Percentiles rank a stretch among this genome's conserved stretches.
Conservation (phyloP, 371 early-diverging fungal species). For the Globomyces sp. region DNA sequence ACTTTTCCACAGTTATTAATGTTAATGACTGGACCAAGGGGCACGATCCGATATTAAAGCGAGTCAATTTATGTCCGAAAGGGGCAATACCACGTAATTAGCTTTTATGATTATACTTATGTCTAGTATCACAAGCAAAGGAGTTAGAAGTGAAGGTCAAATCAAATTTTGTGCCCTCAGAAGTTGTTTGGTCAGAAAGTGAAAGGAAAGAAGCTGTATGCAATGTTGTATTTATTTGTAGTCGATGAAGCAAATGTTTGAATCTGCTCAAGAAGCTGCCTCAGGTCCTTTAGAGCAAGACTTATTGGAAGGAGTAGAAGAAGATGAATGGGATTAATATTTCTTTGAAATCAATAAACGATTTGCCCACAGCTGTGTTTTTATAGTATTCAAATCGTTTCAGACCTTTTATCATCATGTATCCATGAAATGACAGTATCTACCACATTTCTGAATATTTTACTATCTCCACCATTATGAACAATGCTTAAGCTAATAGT, state of each 20-base stretch:
- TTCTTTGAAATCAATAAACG: no score
- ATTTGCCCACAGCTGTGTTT: no score
- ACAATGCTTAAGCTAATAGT: no score
- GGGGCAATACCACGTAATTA: constrained; percentile 56
- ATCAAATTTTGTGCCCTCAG: constrained; percentile 40
- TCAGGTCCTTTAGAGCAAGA: constrained; percentile 37
- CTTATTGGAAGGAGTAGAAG: constrained; percentile 47
- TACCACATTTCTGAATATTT: no score
- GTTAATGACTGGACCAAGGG: constrained; percentile 56
- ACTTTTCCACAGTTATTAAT: constrained; percentile 52
- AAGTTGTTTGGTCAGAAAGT: constrained; percentile 36
- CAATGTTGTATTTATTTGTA: constrained; percentile 14
- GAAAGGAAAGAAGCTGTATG: constrained; percentile 29
- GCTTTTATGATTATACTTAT: neutral
- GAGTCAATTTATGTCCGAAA: constrained; percentile 56
- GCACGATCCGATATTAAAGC: constrained; percentile 13
- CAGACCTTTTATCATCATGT: no score
- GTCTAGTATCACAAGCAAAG: constrained; percentile 51
- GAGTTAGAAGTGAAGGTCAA: constrained; percentile 45
- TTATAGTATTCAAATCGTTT: no score
- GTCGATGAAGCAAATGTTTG: constrained; percentile 59
- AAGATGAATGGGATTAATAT: constrained; percentile 53
- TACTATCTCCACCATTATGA: no score
- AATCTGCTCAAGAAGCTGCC: constrained; percentile 50
- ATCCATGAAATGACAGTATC: no score